phyloP scores from a whole-genome alignment of 2,329 filamentous ascomycete species.

The Pseudogymnoascus sp. region DNA sequence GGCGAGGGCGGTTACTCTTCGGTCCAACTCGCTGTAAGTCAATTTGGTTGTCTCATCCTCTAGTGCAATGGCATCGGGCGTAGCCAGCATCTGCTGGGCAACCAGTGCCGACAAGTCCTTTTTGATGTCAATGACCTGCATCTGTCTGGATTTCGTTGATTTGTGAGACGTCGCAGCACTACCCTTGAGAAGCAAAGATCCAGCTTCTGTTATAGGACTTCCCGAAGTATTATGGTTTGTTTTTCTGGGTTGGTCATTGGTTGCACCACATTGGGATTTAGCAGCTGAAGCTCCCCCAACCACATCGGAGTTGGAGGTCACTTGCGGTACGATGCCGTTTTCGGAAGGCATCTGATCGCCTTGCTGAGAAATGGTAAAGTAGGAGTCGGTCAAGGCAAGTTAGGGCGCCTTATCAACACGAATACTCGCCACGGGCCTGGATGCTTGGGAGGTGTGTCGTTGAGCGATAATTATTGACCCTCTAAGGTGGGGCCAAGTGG shows the following conservation, averaged over 20 bases:
- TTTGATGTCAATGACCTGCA: slow-evolving; percentile 61
- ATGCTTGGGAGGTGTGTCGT: slow-evolving; percentile 7
- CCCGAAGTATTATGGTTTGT: slow-evolving; percentile 11
- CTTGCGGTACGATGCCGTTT: slow-evolving; percentile 3
- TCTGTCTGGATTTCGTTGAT: slow-evolving; percentile 30
- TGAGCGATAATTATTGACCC: slow-evolving; percentile 7
- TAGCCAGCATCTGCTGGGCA: slow-evolving; percentile 57
- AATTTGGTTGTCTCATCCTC: slow-evolving; percentile 63
- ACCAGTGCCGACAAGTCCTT: slow-evolving; percentile 72
- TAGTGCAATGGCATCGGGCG: slow-evolving; percentile 63
- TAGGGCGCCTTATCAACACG: slow-evolving; percentile 3
- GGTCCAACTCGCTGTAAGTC: slow-evolving; percentile 67
- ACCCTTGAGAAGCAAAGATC: slow-evolving; percentile 9
- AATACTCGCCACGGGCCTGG: slow-evolving; percentile 12
- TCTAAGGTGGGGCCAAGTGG: slow-evolving; percentile 6
- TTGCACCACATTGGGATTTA: neutral
- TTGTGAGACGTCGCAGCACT: slow-evolving; percentile 11
- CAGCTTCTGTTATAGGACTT: neutral
- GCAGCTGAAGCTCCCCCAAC: slow-evolving; percentile 5
- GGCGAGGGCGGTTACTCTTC: slow-evolving; percentile 59
- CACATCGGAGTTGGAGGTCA: slow-evolving; percentile 10
- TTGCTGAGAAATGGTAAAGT: slow-evolving; percentile 10
- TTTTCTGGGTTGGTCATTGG: slow-evolving; percentile 10
- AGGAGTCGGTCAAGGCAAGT: neutral
- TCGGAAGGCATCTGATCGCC: slow-evolving; percentile 16